These are phyloP conservation scores for Neoboletus brunneissimus DNA, from an alignment of 768 basidiomycete genomes.

Conservation along the genomic window DNA sequence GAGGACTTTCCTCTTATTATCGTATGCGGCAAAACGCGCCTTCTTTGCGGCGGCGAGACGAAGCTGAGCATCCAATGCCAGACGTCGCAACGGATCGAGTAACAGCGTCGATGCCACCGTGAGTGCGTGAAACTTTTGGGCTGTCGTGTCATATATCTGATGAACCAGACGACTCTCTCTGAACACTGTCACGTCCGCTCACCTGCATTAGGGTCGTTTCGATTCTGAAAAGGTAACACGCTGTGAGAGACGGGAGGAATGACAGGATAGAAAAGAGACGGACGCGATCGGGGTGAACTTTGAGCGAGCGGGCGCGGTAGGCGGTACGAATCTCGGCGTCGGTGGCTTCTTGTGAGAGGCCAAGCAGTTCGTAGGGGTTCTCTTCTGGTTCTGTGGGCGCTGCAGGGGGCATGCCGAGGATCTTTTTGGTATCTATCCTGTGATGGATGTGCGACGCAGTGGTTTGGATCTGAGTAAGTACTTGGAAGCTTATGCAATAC, in stretches of 20 bases:
- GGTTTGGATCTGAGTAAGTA: background rate
- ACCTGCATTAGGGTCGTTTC: conserved; percentile 79
- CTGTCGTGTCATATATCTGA: conserved; percentile 29
- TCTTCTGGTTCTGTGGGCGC: conserved; percentile 49
- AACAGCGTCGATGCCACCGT: conserved; percentile 79
- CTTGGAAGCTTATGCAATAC: conserved; percentile 9
- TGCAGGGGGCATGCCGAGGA: conserved; percentile 23
- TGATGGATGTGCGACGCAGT: background rate
- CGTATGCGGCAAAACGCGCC: conserved; percentile 66
- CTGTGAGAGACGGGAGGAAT: conserved; percentile 6
- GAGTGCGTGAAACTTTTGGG: conserved; percentile 80
- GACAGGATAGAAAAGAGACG: conserved; percentile 27
- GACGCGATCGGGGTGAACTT: conserved; percentile 86
- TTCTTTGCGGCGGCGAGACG: conserved; percentile 65
- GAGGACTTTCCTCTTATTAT: conserved; percentile 69
- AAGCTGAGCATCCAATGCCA: conserved; percentile 79
- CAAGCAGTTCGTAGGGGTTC: conserved; percentile 74
- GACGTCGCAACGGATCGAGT: conserved; percentile 73
- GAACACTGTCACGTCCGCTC: background rate
- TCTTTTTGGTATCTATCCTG: background rate
- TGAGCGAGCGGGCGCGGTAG: conserved; percentile 75
- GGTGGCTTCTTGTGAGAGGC: conserved; percentile 58
- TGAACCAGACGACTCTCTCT: background rate
- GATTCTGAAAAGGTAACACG: conserved; percentile 48
- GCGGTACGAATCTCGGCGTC: conserved; percentile 79